Base-by-base conservation (phyloP, 2,329 filamentous ascomycete species). In the Microthyrium microscopicum region DNA sequence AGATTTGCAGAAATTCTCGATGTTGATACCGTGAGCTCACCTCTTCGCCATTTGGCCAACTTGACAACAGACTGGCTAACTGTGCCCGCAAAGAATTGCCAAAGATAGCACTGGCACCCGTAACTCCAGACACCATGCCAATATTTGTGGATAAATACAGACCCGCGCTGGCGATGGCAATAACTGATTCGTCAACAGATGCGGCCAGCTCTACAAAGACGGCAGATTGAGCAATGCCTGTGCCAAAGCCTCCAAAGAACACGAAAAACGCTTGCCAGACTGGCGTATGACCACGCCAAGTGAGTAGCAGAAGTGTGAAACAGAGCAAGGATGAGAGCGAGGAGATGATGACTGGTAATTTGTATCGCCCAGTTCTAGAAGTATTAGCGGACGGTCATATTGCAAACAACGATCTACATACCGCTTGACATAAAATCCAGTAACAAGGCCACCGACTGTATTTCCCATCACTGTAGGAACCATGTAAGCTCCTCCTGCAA, bases 391-490 rank as follows among this genome's bases (percentile, higher is more conserved):
- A 7, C 19, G n/a, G 5, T 17, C 11, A 18, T 9, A 28, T 3
- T 22, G 5, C 5, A 3, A 18, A 15, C 6, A 4, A 13, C 9
- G 8, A 11, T 13, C 8, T 11, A 25, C 33, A 13, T 27, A 58
- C 53, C 53, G 57, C 26, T 62, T 61, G 43, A 77, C 76, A 31
- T 63, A 57, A 0, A 57, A 44, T 0, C 77, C 76, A 0, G 72
- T 62, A 0, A 73, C 26, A 2, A 82, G 53, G 0, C 72, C 73
- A 1, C 74, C 76, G 1, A 70, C 38, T 0, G 75, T 68, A 42
- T 82, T 81, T 0, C 76, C 77, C 0, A 68, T 51, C 0, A 82
- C 73, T 0, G 76, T 70, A 0, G 77, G 77, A 26, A 81, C 61
- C 0, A 83, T 55, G 42, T 79, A 71, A 0, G 66, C 55, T 2